Base-by-base conservation (phyloP, 1,284 basidiomycete genomes). In the Cystobasidium pallidum region DNA sequence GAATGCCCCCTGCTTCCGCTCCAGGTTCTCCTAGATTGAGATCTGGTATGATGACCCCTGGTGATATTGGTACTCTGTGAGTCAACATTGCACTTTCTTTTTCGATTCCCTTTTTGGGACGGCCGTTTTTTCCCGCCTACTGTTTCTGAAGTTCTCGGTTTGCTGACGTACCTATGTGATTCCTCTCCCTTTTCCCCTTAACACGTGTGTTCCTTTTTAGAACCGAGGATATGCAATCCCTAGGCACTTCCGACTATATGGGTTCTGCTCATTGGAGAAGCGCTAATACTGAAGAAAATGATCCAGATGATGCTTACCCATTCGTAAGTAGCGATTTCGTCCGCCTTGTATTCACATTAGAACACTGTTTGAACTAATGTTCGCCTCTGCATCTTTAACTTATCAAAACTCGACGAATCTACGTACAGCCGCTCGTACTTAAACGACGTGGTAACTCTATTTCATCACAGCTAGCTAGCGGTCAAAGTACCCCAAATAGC, bases 221-320 rank as follows among this genome's bases (percentile, higher is more conserved):
- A 24, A 61, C 64, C 88, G 75, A 80, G 73, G 78, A 79, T 70
- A 94, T 96, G 93, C 89, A 95, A 80, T 83, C 85, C 49, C 84
- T 96, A 61, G 84, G 85, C 39, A 95, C 94, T 26, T 92, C 89
- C 30, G 63, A 75, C 55, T 74, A 59, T 34, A 75, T 83, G 82
- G 82, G 78, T 75, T 71, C 80, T 76, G 15, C 81, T 80, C 72
- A 67, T 65, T 77, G 81, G 82, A 75, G 81, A 81, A 62, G 57
- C 39, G 61, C 68, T 36, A 66, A 84, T 49, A 72, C 52, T 28
- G 66, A 74, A 45, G 68, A 76, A 15, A 90, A 91, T 28, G 94
- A 94, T 58, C 92, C 95, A 72, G 92, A 94, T 70, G 91, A 94
- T 78, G 87, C 87, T 51, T 96, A 96, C 83, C 92, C 91, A 3